Conservation (phyloP, 306 rosid genomes). For the Quercus dentata region DNA sequence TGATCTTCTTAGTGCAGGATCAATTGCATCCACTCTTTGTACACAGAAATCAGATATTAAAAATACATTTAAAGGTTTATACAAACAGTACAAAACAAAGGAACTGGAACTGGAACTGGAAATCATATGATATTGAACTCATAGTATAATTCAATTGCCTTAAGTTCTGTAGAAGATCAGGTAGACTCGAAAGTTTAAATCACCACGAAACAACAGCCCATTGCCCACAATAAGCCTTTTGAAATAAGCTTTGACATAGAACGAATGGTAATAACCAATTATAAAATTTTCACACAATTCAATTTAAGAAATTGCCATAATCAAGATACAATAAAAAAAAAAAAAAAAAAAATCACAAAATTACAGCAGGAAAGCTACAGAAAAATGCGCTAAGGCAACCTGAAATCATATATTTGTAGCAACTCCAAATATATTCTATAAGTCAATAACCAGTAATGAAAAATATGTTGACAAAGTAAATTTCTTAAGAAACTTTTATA, state of each 20-base stretch:
- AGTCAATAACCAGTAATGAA: not conserved
- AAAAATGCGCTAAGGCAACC: not conserved
- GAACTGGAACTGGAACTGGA: not conserved
- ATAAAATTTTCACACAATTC: not conserved
- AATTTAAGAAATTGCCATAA: not conserved
- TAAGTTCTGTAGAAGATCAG: constrained; percentile 1
- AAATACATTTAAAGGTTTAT: not conserved
- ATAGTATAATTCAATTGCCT: not conserved
- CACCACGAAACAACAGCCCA: not conserved
- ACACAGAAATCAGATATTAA: constrained; percentile 18
- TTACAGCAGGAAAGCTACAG: not conserved
- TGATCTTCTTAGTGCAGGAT: constrained; percentile 82
- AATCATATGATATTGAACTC: constrained; percentile 2
- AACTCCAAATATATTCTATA: not conserved
- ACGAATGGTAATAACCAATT: not conserved
- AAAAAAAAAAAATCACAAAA: too few species aligned
- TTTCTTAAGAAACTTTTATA: not conserved
- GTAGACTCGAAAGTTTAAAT: not conserved
- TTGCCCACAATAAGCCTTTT: not conserved
- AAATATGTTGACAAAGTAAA: not conserved
- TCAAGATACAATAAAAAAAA: not conserved
- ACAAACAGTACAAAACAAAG: not conserved
- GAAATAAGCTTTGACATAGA: not conserved
- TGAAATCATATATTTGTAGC: not conserved
- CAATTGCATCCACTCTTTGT: constrained; percentile 73